These are phyloP conservation scores for Leptographium wingfieldii DNA, from an alignment of 2,329 filamentous ascomycete species.

Conservation along the genomic window DNA sequence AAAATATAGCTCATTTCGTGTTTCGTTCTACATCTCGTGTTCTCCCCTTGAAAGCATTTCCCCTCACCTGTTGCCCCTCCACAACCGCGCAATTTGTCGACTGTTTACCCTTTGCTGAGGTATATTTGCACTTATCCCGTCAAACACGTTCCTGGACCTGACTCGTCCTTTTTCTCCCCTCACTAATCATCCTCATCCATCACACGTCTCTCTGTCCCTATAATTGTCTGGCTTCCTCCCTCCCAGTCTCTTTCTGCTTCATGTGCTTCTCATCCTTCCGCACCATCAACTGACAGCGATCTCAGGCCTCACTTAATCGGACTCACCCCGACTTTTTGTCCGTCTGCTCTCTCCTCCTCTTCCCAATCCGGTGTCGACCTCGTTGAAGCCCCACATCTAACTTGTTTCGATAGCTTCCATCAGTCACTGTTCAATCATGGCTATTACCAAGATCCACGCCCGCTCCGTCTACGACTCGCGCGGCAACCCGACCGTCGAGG, in stretches of 20 bases:
- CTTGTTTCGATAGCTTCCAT: not conserved
- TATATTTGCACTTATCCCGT: slow-evolving; percentile 4
- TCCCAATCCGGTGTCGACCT: too few relatives aligned
- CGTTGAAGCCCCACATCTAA: not conserved
- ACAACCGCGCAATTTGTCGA: slow-evolving; percentile 5
- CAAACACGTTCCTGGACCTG: not conserved
- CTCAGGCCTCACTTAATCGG: not conserved
- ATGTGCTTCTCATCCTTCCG: not conserved
- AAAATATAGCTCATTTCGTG: not conserved
- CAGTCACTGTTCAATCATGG: slow-evolving; percentile 48
- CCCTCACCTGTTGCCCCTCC: slow-evolving; percentile 9
- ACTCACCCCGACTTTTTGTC: slow-evolving; percentile 1
- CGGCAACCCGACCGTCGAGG: slow-evolving; percentile 96
- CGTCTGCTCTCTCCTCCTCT: not conserved
- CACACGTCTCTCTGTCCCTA: not conserved
- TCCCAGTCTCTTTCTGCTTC: not conserved
- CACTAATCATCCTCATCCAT: not conserved
- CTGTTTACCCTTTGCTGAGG: slow-evolving; percentile 7
- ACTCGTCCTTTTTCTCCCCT: not conserved
- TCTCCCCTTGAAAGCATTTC: not conserved
- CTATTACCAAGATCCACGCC: slow-evolving; percentile 80
- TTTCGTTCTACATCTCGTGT: not conserved
- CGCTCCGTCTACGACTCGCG: slow-evolving; percentile 98
- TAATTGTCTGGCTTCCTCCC: not conserved
- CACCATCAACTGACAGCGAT: not conserved